phyloP scores from a whole-genome alignment of 2,329 filamentous ascomycete genomes.

The Sporothrix euskadiensis region DNA sequence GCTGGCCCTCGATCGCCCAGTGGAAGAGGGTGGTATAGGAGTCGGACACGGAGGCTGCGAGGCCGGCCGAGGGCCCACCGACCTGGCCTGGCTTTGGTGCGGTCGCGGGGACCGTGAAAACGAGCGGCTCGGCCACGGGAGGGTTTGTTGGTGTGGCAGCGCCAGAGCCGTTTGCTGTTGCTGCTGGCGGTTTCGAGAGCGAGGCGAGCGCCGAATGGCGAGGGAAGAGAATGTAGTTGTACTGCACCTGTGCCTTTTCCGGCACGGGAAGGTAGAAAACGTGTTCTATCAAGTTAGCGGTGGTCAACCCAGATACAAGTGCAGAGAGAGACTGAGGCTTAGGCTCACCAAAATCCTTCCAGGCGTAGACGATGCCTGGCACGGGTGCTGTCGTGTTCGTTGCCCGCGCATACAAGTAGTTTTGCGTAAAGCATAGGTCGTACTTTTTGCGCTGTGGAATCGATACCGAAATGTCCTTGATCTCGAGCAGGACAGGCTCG shows the following conservation, averaged over 20 bases:
- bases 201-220: slow-evolving; percentile 51
- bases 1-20: slow-evolving; percentile 58
- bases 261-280: slow-evolving; percentile 65
- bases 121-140: slow-evolving; percentile 55
- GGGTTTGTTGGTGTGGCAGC: neutral
- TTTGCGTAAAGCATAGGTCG: slow-evolving; percentile 62
- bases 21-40: slow-evolving; percentile 60
- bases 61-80: slow-evolving; percentile 50
- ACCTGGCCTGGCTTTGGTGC: slow-evolving; percentile 63
- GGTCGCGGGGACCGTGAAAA: slow-evolving; percentile 63
- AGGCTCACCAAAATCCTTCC: slow-evolving; percentile 60
- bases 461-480: slow-evolving; percentile 68
- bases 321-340: neutral
- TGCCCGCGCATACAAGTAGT: slow-evolving; percentile 59
- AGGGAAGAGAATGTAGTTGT: slow-evolving; percentile 66
- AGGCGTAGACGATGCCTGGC: slow-evolving; percentile 57
- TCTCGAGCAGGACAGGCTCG: slow-evolving; percentile 57
- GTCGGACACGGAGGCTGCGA: slow-evolving; percentile 58
- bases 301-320: neutral
- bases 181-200: slow-evolving; percentile 35
- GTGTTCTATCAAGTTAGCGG: slow-evolving; percentile 49
- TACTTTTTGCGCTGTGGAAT: slow-evolving; percentile 69
- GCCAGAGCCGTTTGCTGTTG: neutral
- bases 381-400: slow-evolving; percentile 55
- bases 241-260: slow-evolving; percentile 64